Conservation (phyloP, 768 basidiomycete species). For the Lactifluus subvellereus region DNA sequence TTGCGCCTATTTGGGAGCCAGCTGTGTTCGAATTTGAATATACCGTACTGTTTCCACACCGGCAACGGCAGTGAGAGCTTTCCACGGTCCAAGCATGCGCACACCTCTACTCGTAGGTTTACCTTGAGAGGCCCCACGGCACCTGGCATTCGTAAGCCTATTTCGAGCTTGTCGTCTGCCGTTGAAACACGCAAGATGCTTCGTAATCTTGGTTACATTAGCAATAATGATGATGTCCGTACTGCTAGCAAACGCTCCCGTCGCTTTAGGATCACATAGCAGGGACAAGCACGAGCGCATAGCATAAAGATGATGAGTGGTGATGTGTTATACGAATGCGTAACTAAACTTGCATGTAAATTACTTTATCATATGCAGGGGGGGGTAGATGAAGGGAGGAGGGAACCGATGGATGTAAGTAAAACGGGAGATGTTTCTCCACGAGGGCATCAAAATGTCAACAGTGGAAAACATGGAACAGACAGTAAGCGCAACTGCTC, state of each 20-base stretch:
- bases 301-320: constrained; percentile 17
- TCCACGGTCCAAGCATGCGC: too few relatives aligned
- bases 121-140: too few relatives aligned
- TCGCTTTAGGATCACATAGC: neutral
- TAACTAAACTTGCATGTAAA: constrained; percentile 15
- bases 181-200: too few relatives aligned
- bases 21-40: too few relatives aligned
- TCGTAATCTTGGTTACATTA: neutral
- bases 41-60: too few relatives aligned
- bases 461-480: neutral
- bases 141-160: too few relatives aligned
- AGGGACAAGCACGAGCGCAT: neutral
- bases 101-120: too few relatives aligned
- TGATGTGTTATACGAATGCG: constrained; percentile 16
- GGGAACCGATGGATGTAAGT: neutral
- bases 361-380: constrained; percentile 13
- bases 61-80: too few relatives aligned
- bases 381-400: neutral
- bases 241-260: neutral
- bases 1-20: too few relatives aligned
- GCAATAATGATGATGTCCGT: too few relatives aligned
- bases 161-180: too few relatives aligned
- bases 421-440: neutral
- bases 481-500: neutral
- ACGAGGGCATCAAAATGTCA: neutral